Conservation (phyloP, 2,329 filamentous ascomycete species). For the Fusarium udum region DNA sequence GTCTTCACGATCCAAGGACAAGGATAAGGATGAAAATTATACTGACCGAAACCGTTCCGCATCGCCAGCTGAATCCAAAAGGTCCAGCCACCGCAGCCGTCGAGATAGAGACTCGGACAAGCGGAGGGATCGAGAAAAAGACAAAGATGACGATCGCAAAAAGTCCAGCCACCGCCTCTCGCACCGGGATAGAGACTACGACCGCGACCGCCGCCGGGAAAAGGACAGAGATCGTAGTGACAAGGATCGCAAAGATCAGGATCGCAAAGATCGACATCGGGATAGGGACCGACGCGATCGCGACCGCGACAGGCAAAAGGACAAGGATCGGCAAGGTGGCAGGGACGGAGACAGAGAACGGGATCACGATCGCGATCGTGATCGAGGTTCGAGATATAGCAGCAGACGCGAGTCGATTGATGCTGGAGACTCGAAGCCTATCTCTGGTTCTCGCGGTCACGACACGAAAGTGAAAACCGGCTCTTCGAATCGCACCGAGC, state of each 20-base stretch:
- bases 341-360: slow-evolving; percentile 48
- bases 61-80: slow-evolving; percentile 68
- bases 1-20: slow-evolving; percentile 49
- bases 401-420: slow-evolving; percentile 48
- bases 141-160: slow-evolving; percentile 56
- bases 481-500: slow-evolving; percentile 43
- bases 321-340: slow-evolving; percentile 45
- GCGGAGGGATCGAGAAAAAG: slow-evolving; percentile 54
- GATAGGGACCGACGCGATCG: slow-evolving; percentile 49
- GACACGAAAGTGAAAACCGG: slow-evolving; percentile 55
- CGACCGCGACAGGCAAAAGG: slow-evolving; percentile 48
- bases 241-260: slow-evolving; percentile 52
- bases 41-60: slow-evolving; percentile 70
- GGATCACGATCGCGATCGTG: slow-evolving; percentile 50
- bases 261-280: slow-evolving; percentile 52
- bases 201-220: slow-evolving; percentile 52
- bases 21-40: slow-evolving; percentile 54
- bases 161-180: slow-evolving; percentile 44
- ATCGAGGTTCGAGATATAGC: slow-evolving; percentile 46
- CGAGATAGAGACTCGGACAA: slow-evolving; percentile 63
- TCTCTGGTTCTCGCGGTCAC: slow-evolving; percentile 52
- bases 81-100: slow-evolving; percentile 68
- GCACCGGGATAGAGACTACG: slow-evolving; percentile 51
- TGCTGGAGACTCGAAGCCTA: slow-evolving; percentile 50
- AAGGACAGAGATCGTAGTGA: slow-evolving; percentile 52